These are phyloP conservation scores for Colletotrichum navitas DNA, from an alignment of 2,329 filamentous ascomycete species.

Conservation along the genomic window DNA sequence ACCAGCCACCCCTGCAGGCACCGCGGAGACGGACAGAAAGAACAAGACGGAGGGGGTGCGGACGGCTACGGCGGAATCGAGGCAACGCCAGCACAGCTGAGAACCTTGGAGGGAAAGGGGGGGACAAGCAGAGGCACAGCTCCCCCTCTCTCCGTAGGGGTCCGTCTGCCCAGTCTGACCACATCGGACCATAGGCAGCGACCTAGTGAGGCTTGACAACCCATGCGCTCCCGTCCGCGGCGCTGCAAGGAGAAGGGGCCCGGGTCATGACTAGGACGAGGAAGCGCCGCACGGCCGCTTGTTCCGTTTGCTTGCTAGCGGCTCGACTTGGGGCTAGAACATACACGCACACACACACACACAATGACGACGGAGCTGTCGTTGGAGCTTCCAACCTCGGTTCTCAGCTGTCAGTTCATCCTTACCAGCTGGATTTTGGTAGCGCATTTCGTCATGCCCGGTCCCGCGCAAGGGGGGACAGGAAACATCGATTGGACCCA, in stretches of 20 bases:
- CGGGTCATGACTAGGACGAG: not conserved
- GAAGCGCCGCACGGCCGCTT: not conserved
- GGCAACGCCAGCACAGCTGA: not conserved
- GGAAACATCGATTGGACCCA: too few species aligned
- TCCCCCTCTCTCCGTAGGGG: not conserved
- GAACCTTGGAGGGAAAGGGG: not conserved
- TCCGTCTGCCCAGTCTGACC: slow-evolving; percentile 9
- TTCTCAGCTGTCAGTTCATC: not conserved
- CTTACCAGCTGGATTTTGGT: not conserved
- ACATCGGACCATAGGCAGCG: slow-evolving; percentile 27
- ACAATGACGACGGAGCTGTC: too few species aligned
- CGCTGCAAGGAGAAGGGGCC: not conserved
- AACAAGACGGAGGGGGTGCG: too few species aligned
- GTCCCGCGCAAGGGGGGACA: not conserved
- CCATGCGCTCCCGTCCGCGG: not conserved
- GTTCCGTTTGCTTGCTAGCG: not conserved
- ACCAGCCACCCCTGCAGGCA: not conserved
- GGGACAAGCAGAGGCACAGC: not conserved
- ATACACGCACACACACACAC: not conserved
- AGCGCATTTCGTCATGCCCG: not conserved
- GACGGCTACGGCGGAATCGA: not conserved
- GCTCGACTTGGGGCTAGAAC: too few species aligned
- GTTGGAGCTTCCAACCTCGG: not conserved
- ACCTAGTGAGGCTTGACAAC: not conserved
- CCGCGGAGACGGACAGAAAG: not conserved